Percentiles rank a stretch among this genome's conserved stretches.
phyloP scores from a whole-genome alignment of 139 green algal species.

The Micractinium conductrix region DNA sequence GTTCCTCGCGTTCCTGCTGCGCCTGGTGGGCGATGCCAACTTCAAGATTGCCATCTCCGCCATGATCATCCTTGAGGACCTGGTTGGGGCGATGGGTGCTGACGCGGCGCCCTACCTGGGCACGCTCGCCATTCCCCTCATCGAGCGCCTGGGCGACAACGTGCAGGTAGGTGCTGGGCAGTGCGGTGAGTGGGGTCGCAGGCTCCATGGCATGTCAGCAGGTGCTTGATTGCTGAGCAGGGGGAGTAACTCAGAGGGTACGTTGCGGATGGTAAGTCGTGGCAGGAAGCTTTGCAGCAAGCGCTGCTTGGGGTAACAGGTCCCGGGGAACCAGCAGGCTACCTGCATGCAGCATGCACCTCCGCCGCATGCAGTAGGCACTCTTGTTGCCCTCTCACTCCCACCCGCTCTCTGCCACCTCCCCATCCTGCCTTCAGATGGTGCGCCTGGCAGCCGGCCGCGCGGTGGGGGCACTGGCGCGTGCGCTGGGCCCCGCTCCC shows the following conservation, averaged over 20 bases:
- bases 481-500: constrained; percentile 4
- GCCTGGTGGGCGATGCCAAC: constrained; percentile 78
- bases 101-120: constrained; percentile 64
- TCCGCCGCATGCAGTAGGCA: background rate
- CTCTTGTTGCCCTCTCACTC: background rate
- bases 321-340: background rate
- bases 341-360: background rate
- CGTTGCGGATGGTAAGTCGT: too few species aligned
- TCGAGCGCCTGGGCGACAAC: constrained; percentile 58
- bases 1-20: constrained; percentile 73
- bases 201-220: background rate
- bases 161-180: background rate
- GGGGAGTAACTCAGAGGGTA: too few species aligned
- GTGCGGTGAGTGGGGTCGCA: background rate
- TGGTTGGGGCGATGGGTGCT: constrained; percentile 60
- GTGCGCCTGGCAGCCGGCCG: background rate
- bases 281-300: too few species aligned
- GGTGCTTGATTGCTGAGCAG: too few species aligned
- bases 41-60: constrained; percentile 83
- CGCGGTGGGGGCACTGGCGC: background rate
- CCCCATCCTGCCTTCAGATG: background rate
- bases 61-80: constrained; percentile 71
- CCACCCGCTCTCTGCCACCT: too few species aligned
- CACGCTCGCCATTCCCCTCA: constrained; percentile 35
- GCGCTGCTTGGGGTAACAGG: background rate